A percentile compares a stretch with the other conserved stretches of the same genome.
These are phyloP conservation scores for Pholiota conissans DNA, from an alignment of 768 basidiomycete species.

Conservation along the genomic window DNA sequence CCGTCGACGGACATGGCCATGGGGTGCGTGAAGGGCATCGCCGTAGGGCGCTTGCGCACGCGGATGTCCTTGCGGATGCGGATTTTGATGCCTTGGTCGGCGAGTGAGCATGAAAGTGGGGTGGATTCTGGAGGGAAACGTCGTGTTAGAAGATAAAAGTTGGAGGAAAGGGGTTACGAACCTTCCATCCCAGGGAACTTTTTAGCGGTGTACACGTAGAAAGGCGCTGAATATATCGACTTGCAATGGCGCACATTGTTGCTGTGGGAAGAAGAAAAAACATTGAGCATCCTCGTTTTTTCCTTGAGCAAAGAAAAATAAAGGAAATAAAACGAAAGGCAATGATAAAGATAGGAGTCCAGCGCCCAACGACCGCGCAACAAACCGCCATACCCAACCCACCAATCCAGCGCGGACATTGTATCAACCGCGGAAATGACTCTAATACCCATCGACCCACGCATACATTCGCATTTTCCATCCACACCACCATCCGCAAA, in stretches of 20 bases:
- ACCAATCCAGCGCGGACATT: background rate
- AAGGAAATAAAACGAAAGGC: background rate
- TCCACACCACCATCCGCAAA: too few relatives aligned
- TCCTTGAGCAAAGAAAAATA: background rate
- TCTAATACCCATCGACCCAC: too few relatives aligned
- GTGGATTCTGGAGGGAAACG: constrained; percentile 68
- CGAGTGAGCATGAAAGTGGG: constrained; percentile 82
- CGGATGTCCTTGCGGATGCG: constrained; percentile 91
- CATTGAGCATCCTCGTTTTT: background rate
- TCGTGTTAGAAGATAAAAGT: constrained; percentile 7
- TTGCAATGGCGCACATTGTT: constrained; percentile 89
- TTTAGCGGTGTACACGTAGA: constrained; percentile 95
- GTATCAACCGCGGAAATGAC: too few relatives aligned
- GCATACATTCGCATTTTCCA: too few relatives aligned
- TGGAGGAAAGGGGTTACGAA: constrained; percentile 30
- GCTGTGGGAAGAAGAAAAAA: constrained; percentile 37
- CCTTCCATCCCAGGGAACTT: constrained; percentile 97
- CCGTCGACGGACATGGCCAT: constrained; percentile 24
- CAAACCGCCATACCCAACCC: background rate
- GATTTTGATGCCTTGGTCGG: constrained; percentile 96
- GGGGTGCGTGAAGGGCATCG: constrained; percentile 18
- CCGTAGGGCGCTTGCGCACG: constrained; percentile 67
- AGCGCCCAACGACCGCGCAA: background rate
- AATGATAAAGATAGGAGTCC: background rate
- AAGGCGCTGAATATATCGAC: constrained; percentile 83